Base-by-base conservation (phyloP, 2,329 filamentous ascomycete species). In the Leptosphaerulina australis region DNA sequence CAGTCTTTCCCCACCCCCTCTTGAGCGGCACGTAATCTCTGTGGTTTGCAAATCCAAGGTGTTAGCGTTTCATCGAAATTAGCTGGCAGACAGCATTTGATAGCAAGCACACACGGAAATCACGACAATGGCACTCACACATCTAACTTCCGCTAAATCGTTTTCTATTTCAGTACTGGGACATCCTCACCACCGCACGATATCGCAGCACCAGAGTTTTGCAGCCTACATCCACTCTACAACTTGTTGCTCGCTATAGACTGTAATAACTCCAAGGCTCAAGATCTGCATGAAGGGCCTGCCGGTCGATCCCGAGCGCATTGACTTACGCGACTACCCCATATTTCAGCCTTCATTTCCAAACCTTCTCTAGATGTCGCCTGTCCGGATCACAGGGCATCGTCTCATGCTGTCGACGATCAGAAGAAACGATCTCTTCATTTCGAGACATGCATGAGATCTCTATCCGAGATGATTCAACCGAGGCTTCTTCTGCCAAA, bases 301-400 rank as follows among this genome's bases (percentile, higher is more conserved):
- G 41, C 36, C 36, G 14, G 41, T 46, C 37, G 36, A 46, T 46
- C 48, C 36, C 41, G 41, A 46, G 15, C 26, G 41, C 48, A 51
- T 51, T 44, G 31, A 38, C n/a, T n/a, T n/a, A n/a, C n/a, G n/a
- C n/a, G n/a, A n/a, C 20, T 50, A 55, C 59, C 55, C 55, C 59
- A 54, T 44, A 55, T 39, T 36, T 33, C 44, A 33, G 37, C 49
- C 34, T 46, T 50, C 44, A 55, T 52, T 22, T 54, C 47, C 22
- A 46, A 36, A 39, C 28, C 15, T 54, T 36, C 25, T 39, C 20
- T 22, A 28, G 39, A 44, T 29, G 29, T 44, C 24, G 36, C 29
- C 30, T 11, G 8, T 20, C 18, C 15, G 31, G 22, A 37, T 41
- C 25, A 21, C 41, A 51, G 25, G 41, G 7, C 26, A 26, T 11